Base-by-base conservation (phyloP, 176 grass and related monocot species). In the Triticum urartu region DNA sequence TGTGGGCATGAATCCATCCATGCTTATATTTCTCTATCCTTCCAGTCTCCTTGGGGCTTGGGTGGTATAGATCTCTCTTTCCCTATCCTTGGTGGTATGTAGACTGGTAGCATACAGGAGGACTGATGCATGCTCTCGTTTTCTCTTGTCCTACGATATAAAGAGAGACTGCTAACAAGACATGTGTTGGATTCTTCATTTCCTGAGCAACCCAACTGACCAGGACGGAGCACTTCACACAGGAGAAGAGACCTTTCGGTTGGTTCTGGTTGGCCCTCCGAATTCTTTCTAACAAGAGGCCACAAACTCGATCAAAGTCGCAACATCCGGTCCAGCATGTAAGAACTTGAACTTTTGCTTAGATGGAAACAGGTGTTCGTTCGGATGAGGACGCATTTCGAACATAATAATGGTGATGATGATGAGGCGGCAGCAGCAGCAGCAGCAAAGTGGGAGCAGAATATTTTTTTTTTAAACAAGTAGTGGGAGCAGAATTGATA, bases 401-500 rank as follows among this genome's bases (percentile, higher is more conserved):
- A 71, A 0, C 48, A 52, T 52, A 54, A 54, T 54, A 18, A 54
- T 54, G 0, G 50, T 18, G 50, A 54, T 18, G 50, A 54, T 54
- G 50, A 54, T 6, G 15, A 18, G 5, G 50, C 15, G 15, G 47
- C 47, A 47, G 48, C 14, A 34, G 64, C 14, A 34, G 64, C 80
- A 47, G 43, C 25, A 22, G 0, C 36, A 24, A 69, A 87, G 48
- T 87, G 81, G 76, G 35, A 47, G n/a, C 25, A 59, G 84, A 72
- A 87, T 87, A 79, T 30, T 30, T 30, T 30, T 30, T 30, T 30
- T 30, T 30, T 1, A 30, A 30, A 30, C 28, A 30, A 30, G 28
- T 30, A 87, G 48, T 87, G 81, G 76, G 35, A 47, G n/a, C 25
- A 59, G 84, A 72, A 90, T 87, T 83, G 50, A 84, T 91, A 38